phyloP scores from a whole-genome alignment of 208 protist genomes.

The Trypanosoma melophagium region DNA sequence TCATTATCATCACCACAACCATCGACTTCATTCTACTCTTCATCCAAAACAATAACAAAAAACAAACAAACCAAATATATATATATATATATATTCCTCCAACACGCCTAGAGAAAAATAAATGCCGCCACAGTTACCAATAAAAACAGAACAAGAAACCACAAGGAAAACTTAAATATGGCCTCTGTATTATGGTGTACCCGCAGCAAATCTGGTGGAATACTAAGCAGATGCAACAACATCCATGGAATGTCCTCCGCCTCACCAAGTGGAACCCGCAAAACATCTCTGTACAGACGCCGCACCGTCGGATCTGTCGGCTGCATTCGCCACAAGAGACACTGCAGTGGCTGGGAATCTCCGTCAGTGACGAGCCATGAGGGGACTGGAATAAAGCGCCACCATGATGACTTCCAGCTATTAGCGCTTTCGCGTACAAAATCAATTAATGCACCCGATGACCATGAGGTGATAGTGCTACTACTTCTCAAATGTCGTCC shows the following conservation, averaged over 20 bases:
- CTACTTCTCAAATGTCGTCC: constrained; percentile 20
- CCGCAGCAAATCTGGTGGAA: constrained; percentile 17
- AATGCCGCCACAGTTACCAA: no score
- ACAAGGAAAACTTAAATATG: not conserved
- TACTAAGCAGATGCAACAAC: constrained; percentile 17
- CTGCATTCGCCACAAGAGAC: constrained; percentile 33
- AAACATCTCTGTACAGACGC: constrained; percentile 23
- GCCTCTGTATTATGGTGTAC: not conserved
- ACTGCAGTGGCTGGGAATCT: not conserved
- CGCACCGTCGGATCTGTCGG: constrained; percentile 49
- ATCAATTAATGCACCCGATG: constrained; percentile 10
- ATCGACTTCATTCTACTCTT: no score
- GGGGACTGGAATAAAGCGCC: constrained; percentile 22
- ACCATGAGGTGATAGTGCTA: not conserved
- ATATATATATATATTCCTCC: no score
- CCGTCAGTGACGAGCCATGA: constrained; percentile 14
- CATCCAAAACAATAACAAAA: not conserved
- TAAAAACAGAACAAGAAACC: no score
- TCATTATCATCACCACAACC: not conserved
- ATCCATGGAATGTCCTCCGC: constrained; percentile 28
- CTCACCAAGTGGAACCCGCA: constrained; percentile 21
- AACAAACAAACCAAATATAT: no score
- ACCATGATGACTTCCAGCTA: constrained; percentile 3
- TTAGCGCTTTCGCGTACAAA: constrained; percentile 8
- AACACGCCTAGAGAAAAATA: no score